Conservation (phyloP, 805 yeast species). For the Zygoascus biomembranicola region DNA sequence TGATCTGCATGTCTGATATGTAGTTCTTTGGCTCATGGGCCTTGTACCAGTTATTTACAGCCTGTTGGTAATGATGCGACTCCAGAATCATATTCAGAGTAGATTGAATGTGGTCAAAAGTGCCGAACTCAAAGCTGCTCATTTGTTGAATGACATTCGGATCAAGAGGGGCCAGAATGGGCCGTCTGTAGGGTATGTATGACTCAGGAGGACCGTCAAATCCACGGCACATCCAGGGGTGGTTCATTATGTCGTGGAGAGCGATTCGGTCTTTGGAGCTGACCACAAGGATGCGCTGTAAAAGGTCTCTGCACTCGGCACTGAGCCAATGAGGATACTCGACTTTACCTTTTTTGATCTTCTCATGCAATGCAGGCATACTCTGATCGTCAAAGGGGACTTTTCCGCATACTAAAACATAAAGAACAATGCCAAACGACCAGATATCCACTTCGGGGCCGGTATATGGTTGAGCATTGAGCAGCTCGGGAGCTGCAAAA, state of each 20-base stretch:
- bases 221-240: slow-evolving; percentile 94
- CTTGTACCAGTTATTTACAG: slow-evolving; percentile 55
- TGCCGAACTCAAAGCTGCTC: slow-evolving; percentile 70
- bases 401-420: slow-evolving; percentile 93
- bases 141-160: slow-evolving; percentile 62
- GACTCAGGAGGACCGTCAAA: slow-evolving; percentile 64
- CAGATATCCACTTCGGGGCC: slow-evolving; percentile 98
- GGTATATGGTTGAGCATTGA: slow-evolving; percentile 82
- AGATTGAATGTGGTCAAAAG: slow-evolving; percentile 47
- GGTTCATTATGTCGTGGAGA: slow-evolving; percentile 67
- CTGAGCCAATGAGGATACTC: slow-evolving; percentile 83
- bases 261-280: slow-evolving; percentile 76
- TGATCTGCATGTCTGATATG: not conserved
- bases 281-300: slow-evolving; percentile 86
- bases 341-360: slow-evolving; percentile 84
- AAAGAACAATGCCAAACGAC: slow-evolving; percentile 95
- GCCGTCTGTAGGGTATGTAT: slow-evolving; percentile 69
- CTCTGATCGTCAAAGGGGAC: slow-evolving; percentile 97
- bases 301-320: slow-evolving; percentile 66
- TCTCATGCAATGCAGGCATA: slow-evolving; percentile 85
- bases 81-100: slow-evolving; percentile 51
- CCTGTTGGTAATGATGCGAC: slow-evolving; percentile 57
- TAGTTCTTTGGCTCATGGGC: slow-evolving; percentile 8
- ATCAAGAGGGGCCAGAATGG: slow-evolving; percentile 64
- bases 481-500: slow-evolving; percentile 96